These are phyloP conservation scores for Schizosaccharomyces octosporus DNA, from an alignment of 805 yeast genomes.

Conservation along the genomic window DNA sequence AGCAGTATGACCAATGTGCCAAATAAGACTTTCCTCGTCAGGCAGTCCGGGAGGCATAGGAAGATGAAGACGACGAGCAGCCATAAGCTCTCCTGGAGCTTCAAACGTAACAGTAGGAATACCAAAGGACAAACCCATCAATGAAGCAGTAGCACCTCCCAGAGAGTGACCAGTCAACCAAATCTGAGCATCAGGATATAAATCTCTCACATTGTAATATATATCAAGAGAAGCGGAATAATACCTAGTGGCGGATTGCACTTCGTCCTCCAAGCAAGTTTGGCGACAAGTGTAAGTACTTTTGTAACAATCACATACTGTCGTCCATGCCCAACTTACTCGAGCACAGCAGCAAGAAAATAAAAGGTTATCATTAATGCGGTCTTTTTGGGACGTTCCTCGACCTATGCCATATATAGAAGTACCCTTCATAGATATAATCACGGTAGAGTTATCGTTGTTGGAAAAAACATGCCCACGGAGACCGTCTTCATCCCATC, in stretches of 20 bases:
- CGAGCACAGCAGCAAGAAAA: slow-evolving; percentile 94
- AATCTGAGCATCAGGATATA: slow-evolving; percentile 47
- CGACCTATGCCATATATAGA: slow-evolving; percentile 36
- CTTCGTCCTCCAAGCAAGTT: slow-evolving; percentile 55
- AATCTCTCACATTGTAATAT: slow-evolving; percentile 38
- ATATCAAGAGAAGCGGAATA: slow-evolving; percentile 58
- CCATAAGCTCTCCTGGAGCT: slow-evolving; percentile 77
- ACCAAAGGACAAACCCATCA: slow-evolving; percentile 74
- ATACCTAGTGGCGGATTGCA: slow-evolving; percentile 52
- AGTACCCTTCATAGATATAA: slow-evolving; percentile 75
- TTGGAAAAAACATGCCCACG: slow-evolving; percentile 76
- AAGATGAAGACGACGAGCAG: slow-evolving; percentile 60
- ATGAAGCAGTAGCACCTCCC: slow-evolving; percentile 66
- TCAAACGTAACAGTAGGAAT: slow-evolving; percentile 74
- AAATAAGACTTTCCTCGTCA: slow-evolving; percentile 48
- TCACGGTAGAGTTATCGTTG: slow-evolving; percentile 29
- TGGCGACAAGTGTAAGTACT: slow-evolving; percentile 68
- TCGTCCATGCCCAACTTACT: slow-evolving; percentile 70
- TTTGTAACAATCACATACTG: slow-evolving; percentile 83
- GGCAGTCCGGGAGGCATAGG: slow-evolving; percentile 88
- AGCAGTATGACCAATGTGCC: slow-evolving; percentile 93
- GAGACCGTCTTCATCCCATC: slow-evolving; percentile 69
- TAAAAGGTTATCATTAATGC: slow-evolving; percentile 46
- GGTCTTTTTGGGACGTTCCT: slow-evolving; percentile 63
- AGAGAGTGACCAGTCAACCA: slow-evolving; percentile 93